A percentile compares a stretch with the other conserved stretches of the same genome.
Conservation (phyloP, 2,329 filamentous ascomycete species). For the Grosmannia serpens region DNA sequence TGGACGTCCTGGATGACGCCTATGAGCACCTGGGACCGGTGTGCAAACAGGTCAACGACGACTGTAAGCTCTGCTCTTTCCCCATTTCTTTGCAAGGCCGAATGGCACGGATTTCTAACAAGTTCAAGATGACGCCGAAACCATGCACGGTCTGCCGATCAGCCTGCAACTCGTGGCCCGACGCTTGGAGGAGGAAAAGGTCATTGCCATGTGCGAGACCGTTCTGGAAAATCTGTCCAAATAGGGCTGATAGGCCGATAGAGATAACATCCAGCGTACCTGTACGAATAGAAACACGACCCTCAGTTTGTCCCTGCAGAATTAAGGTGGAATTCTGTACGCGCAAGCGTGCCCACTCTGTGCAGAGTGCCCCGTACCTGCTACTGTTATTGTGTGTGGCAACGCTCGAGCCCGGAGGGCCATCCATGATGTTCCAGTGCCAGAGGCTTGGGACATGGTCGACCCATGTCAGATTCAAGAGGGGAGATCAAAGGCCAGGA, state of each 20-base stretch:
- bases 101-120: neutral
- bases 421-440: too few relatives aligned
- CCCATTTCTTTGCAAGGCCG: neutral
- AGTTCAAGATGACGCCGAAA: conserved; percentile 7
- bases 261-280: neutral
- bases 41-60: conserved; percentile 26
- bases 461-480: too few relatives aligned
- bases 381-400: too few relatives aligned
- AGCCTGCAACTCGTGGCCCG: conserved; percentile 26
- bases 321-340: too few relatives aligned
- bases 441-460: too few relatives aligned
- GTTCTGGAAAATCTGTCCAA: conserved; percentile 10
- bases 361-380: too few relatives aligned
- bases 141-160: conserved; percentile 12
- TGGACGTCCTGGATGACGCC: conserved; percentile 21
- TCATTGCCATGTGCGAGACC: conserved; percentile 20
- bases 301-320: too few relatives aligned
- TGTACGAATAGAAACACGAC: neutral
- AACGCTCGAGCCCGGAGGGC: too few relatives aligned
- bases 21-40: conserved; percentile 24
- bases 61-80: conserved; percentile 27
- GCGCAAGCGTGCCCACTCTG: too few relatives aligned
- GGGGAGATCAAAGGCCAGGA: too few relatives aligned
- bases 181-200: conserved; percentile 30
- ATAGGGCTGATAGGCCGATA: neutral